Base-by-base conservation (phyloP, 164 flowering plant genomes). In the Liquidambar formosana region DNA sequence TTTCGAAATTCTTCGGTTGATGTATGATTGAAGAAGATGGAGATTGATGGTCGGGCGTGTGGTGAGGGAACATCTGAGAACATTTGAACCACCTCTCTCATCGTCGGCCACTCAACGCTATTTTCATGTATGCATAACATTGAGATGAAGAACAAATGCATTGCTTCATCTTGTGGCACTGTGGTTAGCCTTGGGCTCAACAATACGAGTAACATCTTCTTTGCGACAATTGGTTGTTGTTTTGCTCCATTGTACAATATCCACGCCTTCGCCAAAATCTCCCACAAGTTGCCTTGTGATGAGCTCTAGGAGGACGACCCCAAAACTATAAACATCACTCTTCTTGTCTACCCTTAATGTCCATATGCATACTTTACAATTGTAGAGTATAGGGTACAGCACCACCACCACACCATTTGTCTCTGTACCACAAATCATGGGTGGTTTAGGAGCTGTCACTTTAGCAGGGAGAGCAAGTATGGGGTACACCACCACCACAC, bases 1-100 rank as follows among this genome's bases (percentile, higher is more conserved):
- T 79, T 6, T 76, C 72, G 25, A 25, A 57, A 10, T 15, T 71
- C 16, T 74, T 68, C 1, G 69, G 62, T 11, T 54, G 63, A 6
- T 18, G 11, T 16, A 21, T 8, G 10, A 44, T 0, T 0, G 83
- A 71, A 0, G 81, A 73, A n/a, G 84, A 77, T 0, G 78, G 61
- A 19, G 80, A 65, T 18, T 66, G 68, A 19, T 57, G 19, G 1
- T 54, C 73, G 16, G 79, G 57, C 0, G 78, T 73, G 19, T 69
- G 71, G 14, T 73, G 82, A 45, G 84, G 83, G 63, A 85, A 86
- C 74, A n/a, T 93, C 97, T 0, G 90, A 80, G 25, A 93, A 81
- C 93, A 93, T 91, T 49, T 93, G 98, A 27, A 93, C 92, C 22
- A 89, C 97, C 67, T 93, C 98, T 57, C 96, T 76, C 98, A 93